Evolutionary conservation across 371 early-diverging fungal species (phyloP).

Genomic region (Catenaria anguillulae): DNA sequence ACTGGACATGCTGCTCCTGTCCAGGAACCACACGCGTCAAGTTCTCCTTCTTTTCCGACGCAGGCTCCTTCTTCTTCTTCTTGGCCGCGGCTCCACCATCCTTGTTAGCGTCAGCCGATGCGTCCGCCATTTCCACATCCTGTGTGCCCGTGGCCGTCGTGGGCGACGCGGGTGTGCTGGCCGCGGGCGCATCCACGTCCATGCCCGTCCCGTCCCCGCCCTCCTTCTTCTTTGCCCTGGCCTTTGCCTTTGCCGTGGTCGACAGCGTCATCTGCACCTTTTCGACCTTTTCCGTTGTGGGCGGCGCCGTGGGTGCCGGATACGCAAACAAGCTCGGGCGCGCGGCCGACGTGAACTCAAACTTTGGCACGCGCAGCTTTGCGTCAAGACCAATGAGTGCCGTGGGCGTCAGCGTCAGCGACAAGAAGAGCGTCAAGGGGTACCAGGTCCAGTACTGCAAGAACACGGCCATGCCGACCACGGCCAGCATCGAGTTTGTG

Average conservation of each 20-base stretch:
- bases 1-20: conserved; percentile 69
- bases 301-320: conserved; percentile 64
- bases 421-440: conserved; percentile 89
- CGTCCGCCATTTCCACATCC: conserved; percentile 5
- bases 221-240: conserved; percentile 69
- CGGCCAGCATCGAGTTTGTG: conserved; percentile 78
- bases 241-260: conserved; percentile 84
- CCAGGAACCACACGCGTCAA: conserved; percentile 75
- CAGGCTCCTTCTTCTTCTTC: conserved; percentile 19
- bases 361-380: conserved; percentile 68
- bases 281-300: conserved; percentile 27
- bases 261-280: conserved; percentile 86
- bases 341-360: conserved; percentile 68
- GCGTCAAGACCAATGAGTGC: conserved; percentile 86
- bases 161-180: conserved; percentile 4
- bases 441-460: conserved; percentile 99
- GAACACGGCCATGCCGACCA: conserved; percentile 93
- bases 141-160: conserved; percentile 18
- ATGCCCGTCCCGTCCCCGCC: conserved; percentile 36
- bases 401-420: conserved; percentile 87
- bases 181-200: conserved; percentile 14
- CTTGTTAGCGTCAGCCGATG: not conserved
- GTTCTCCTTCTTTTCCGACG: conserved; percentile 43
- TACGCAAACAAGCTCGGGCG: conserved; percentile 84
- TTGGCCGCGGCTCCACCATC: not conserved